Evolutionary conservation across 768 basidiomycete genomes (phyloP), one percentile per base, ranked within the genome.

Genomic region (Fibroporia radiculosa): DNA sequence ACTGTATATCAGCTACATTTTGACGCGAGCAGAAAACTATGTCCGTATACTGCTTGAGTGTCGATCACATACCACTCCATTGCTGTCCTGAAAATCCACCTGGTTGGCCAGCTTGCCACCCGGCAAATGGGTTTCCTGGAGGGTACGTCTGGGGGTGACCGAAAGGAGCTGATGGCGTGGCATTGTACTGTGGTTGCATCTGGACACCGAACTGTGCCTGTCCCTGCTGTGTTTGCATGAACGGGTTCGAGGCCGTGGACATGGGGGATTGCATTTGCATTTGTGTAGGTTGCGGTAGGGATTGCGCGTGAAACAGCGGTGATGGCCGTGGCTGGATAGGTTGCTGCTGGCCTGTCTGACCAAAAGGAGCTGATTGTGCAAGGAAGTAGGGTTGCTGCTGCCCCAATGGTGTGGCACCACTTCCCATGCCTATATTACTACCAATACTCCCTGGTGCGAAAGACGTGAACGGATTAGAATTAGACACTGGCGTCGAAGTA

Each of bases 211-310:
- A 49, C 5, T 44, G 53, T 38, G 51, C 45, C 16, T 56, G 53
- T 12, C 41, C 23, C 35, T 51, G 52, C 34, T 44, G 51, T 27
- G 31, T n/a, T 39, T 39, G 51, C 35, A 51, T 26, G 37, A 51
- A 57, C 40, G 51, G 48, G 38, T 52, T 56, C 16, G 37, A 37
- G n/a, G 34, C 18, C 5, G 36, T 28, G 25, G 44, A 35, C 5
- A 32, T 29, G n/a, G n/a, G n/a, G n/a, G n/a, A n/a, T 29, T 56
- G 53, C 40, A 48, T 38, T 39, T 48, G 58, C 61, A 65, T 61
- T 52, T 65, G 67, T 5, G 63, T 56, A 47, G 66, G n/a, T n/a
- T n/a, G 64, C 35, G 54, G 53, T 42, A 55, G 54, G 6, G 52
- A 47, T 13, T 51, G 51, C 25, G 61, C 51, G 45, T 64, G 63